Evolutionary conservation across 176 grass and related monocot genomes (phyloP).

Genomic region (Poa pratensis): DNA sequence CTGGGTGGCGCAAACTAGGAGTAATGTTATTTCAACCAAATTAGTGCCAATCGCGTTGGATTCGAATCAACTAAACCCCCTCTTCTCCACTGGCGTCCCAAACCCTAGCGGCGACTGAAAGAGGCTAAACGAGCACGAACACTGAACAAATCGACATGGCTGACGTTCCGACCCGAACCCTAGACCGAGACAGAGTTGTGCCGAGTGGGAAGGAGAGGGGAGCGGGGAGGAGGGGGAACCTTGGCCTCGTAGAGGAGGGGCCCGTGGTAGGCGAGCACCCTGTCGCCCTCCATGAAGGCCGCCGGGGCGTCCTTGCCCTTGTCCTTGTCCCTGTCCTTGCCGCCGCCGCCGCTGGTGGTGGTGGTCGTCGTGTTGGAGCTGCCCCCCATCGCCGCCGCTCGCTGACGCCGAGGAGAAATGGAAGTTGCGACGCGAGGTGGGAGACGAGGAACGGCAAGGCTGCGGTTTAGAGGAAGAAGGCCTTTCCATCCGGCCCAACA

Average conservation of each 20-base stretch:
- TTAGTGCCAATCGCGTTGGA: not conserved
- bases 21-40: not conserved
- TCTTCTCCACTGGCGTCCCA: not conserved
- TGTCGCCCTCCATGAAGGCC: slow-evolving; percentile 81
- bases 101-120: not conserved
- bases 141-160: not conserved
- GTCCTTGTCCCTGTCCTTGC: not conserved
- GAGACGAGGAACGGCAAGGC: not conserved
- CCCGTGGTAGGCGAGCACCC: slow-evolving; percentile 91
- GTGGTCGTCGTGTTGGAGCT: slow-evolving; percentile 47
- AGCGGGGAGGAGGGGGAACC: slow-evolving; percentile 25
- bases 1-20: too few species aligned
- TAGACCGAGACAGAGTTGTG: not conserved
- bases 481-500: not conserved
- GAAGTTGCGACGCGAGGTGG: not conserved
- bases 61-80: not conserved
- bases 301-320: slow-evolving; percentile 42
- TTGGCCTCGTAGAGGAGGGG: slow-evolving; percentile 98
- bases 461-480: not conserved
- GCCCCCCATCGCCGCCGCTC: slow-evolving; percentile 20
- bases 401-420: not conserved
- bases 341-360: slow-evolving; percentile 17
- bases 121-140: not conserved
- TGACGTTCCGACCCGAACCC: not conserved
- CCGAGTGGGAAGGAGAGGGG: too few species aligned